Evolutionary conservation across 2,329 filamentous ascomycete genomes (phyloP), one percentile per base, ranked within the genome.

Genomic region (Cladosporium sp.): DNA sequence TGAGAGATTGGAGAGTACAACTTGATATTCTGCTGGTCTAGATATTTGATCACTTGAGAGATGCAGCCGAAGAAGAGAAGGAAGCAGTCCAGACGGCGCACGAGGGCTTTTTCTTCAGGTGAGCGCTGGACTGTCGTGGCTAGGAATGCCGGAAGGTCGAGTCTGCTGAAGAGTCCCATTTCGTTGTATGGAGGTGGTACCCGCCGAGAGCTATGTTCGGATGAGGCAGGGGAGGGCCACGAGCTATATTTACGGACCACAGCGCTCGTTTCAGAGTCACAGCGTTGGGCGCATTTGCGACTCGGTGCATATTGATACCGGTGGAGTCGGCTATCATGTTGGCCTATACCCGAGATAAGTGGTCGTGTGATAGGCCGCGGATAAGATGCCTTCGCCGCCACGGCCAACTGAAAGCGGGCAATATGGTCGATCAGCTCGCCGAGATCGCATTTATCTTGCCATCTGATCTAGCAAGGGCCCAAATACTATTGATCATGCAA

Each of bases 51-150:
- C 66, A 73, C 72, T 64, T 75, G 73, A 34, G 70, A 73, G 49
- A 75, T 65, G 53, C 73, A 74, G 1, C 73, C 73, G 58, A 74
- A 75, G 1, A 71, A 74, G 62, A 75, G 65, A 0, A 75, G 62
- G 58, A 73, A 74, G 9, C 70, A 64, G 56, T 75, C 74, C 8
- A 75, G 68, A 20, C 71, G 67, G 32, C 69, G 66, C 8, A 75
- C 72, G 15, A 75, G 65, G 7, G 66, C 68, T 58, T 66, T 70
- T 59, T 75, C 73, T 44, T 72, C 71, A 22, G 67, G 60, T 9
- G 63, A 64, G 36, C 64, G 61, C 47, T 64, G 61, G 48, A 64
- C 52, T 22, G 63, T 40, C 17, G 58, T 55, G 20, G 62, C 58
- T 52, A 60, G 56, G 34, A 63, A 57, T 32, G 62, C 59, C 4